Evolutionary conservation across 257 asterid genomes (phyloP).

Genomic region (Capsicum rhomboideum): DNA sequence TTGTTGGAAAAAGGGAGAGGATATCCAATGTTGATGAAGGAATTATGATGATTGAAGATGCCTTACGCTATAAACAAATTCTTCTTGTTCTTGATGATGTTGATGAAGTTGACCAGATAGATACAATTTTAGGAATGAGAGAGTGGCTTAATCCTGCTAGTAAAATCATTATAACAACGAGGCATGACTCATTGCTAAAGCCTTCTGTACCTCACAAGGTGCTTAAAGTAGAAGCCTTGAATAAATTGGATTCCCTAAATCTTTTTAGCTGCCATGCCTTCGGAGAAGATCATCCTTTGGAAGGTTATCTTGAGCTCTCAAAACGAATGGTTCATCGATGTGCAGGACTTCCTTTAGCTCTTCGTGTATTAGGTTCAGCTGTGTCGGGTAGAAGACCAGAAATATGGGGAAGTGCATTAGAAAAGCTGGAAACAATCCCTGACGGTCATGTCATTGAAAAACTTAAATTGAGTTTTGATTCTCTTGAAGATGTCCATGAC

Average conservation of each 20-base stretch:
- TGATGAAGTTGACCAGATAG: conserved; percentile 13
- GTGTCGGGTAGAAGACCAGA: neutral
- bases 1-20: neutral
- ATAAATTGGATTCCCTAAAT: neutral
- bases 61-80: neutral
- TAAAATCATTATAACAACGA: conserved; percentile 6
- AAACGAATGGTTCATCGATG: neutral
- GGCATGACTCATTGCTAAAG: neutral
- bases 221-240: neutral
- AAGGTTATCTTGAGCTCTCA: neutral
- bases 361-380: conserved; percentile 5
- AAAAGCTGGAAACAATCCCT: conserved; percentile 11
- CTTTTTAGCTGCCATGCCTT: conserved; percentile 2
- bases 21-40: conserved; percentile 9
- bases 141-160: conserved; percentile 1
- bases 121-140: neutral
- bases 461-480: neutral
- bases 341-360: conserved; percentile 4
- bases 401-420: neutral
- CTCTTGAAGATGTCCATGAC: conserved; percentile 6
- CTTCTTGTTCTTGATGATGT: conserved; percentile 17
- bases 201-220: neutral
- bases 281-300: conserved; percentile 1
- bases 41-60: conserved; percentile 5
- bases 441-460: neutral